Conservation (phyloP, 2,329 filamentous ascomycete species). For the Rutstroemia sp. region DNA sequence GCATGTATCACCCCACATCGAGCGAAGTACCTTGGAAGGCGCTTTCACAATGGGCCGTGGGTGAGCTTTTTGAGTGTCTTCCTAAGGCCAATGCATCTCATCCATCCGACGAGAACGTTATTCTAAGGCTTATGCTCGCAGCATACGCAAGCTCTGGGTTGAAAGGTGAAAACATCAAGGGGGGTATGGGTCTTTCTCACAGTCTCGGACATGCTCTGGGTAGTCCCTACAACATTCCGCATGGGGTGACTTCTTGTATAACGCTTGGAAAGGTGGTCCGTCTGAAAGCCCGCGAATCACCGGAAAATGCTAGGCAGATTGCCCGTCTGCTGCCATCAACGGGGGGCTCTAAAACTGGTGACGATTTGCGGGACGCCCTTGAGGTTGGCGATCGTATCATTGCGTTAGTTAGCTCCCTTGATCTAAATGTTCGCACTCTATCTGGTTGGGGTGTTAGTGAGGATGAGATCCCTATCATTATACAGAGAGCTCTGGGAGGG, state of each 20-base stretch:
- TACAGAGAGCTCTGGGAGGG: background rate
- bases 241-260: constrained; percentile 5
- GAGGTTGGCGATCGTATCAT: constrained; percentile 1
- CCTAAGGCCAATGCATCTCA: background rate
- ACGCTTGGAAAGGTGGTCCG: constrained; percentile 6
- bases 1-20: constrained; percentile 4
- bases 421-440: background rate
- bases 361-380: constrained; percentile 3
- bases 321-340: background rate
- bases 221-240: constrained; percentile 4
- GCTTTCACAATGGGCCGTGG: background rate
- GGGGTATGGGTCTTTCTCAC: constrained; percentile 6
- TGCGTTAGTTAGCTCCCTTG: background rate
- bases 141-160: background rate
- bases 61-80: background rate
- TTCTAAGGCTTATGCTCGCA: background rate
- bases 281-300: constrained; percentile 1
- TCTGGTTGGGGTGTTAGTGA: background rate
- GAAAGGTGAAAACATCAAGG: constrained; percentile 3
- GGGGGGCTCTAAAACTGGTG: background rate
- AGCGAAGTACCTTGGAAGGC: constrained; percentile 4
- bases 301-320: background rate
- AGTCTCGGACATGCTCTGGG: constrained; percentile 6
- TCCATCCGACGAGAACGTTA: constrained; percentile 3
- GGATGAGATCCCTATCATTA: background rate